Evolutionary conservation across 257 asterid genomes (phyloP), one percentile per base, ranked within the genome.

Genomic region (Hygrophila difformis): DNA sequence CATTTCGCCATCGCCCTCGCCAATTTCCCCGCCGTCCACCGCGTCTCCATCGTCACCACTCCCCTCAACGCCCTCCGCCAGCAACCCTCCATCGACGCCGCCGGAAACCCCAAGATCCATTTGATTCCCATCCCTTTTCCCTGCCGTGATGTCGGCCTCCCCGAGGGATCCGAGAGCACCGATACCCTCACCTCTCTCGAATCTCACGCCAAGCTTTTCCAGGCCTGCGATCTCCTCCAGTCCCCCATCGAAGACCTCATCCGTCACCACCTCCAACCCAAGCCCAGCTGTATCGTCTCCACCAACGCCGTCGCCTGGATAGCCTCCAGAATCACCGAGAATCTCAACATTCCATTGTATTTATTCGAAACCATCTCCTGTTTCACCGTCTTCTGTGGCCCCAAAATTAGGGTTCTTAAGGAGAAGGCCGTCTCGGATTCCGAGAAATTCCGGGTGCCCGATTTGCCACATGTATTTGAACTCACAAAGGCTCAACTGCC

Each of bases 81-180:
- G 66, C 36, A 53, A 7, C n/a, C 59, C 0, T 7, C 61, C 1
- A 24, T 63, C 41, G 49, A 40, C 15, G 39, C 15, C 5, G 55
- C 71, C 12, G 2, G 12, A 55, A 29, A 0, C 14, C 61, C 57
- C 41, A 53, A 23, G 2, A 75, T 78, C 47, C 67, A 46, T 10
- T 12, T 75, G 56, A 40, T 73, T 5, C 61, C 70, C 2, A 18
- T 78, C 18, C 9, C 62, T 4, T 82, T 82, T 36, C 94, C 91
- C 8, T 56, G 71, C 26, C 49, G 38, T 4, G 74, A 68, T 39
- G 55, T 59, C 12, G 94, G 91, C 0, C 43, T 82, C 6, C 94
- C 94, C 1, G 41, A 61, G 2, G 83, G 83, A 2, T 82, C 83
- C 26, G 94, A 82, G 43, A 82, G 73, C 47, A 23, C 68, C 59